A percentile compares a stretch with the other conserved stretches of the same genome.
phyloP scores from a whole-genome alignment of 129 eudicot species.

The Kitagawia praeruptora region DNA sequence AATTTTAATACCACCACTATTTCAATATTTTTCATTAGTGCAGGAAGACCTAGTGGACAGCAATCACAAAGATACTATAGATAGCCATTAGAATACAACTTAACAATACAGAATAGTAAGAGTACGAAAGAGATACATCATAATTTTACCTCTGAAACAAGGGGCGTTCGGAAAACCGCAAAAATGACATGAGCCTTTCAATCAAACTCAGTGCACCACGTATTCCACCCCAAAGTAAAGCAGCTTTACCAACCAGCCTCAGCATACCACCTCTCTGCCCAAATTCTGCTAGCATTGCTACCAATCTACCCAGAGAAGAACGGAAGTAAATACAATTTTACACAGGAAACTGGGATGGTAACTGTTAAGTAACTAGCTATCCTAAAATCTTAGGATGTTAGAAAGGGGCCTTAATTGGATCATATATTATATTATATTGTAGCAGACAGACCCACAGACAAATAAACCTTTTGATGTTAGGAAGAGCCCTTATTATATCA shows the following conservation, averaged over 20 bases:
- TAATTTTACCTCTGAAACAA: slow-evolving; percentile 58
- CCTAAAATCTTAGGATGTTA: neutral
- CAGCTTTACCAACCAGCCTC: slow-evolving; percentile 69
- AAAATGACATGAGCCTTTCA: slow-evolving; percentile 68
- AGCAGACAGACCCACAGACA: neutral
- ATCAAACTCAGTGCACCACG: slow-evolving; percentile 96
- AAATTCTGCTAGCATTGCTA: slow-evolving; percentile 72
- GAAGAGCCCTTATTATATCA: neutral
- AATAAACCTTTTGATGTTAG: neutral
- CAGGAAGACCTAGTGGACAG: neutral
- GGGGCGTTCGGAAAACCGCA: slow-evolving; percentile 70
- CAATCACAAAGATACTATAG: neutral
- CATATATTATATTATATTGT: neutral
- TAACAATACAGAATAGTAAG: neutral
- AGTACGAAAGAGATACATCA: neutral
- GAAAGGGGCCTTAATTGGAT: neutral
- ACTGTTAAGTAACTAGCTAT: neutral
- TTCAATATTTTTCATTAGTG: neutral
- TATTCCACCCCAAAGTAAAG: slow-evolving; percentile 95
- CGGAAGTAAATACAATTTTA: neutral
- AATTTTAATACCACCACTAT: neutral
- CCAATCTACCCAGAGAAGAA: slow-evolving; percentile 52
- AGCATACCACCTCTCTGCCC: slow-evolving; percentile 88
- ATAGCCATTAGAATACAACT: neutral
- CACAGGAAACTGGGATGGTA: neutral